Evolutionary conservation across 2,329 filamentous ascomycete genomes (phyloP), one percentile per base, ranked within the genome.

Genomic region (Aspergillus novoparasiticus): DNA sequence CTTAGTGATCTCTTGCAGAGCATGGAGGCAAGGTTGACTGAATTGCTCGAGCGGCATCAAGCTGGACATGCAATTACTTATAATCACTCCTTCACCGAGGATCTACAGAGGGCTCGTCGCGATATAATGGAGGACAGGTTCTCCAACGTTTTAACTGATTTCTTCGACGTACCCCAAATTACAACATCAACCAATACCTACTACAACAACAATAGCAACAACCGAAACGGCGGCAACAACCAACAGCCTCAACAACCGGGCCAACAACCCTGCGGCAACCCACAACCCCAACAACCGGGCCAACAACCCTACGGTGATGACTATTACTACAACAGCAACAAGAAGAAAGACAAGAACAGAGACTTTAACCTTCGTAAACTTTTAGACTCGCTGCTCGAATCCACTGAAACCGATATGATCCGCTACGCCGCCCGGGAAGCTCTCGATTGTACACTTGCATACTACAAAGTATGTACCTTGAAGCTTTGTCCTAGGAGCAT

Each of bases 31-130:
- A 85, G 85, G 67, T 73, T 81, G 1, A 58, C 62, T 0, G 79
- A 84, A 57, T 68, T 89, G 2, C 71, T 89, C 0, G 68, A 73
- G 12, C 82, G 76, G 6, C 79, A 84, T 72, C 82, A 67, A 50
- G 59, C 45, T 32, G 69, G 75, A 0, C 74, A 76, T 61, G 72
- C 75, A 0, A 72, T 76, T 21, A 79, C 78, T 1, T 78, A 76
- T 62, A 79, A 79, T 59, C 72, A 76, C 55, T 75, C 76, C 60
- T 77, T 77, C 28, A 76, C 71, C 1, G 73, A 77, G 34, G 76
- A 60, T 32, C 56, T 79, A 4, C 73, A 77, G 64, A 73, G 70
- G 14, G 65, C 23, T 68, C 65, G 6, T 50, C 59, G 48, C 50
- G 66, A 16, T 60, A 64, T 11, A 46, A 60, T 59, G 21, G 57